phyloP scores from a whole-genome alignment of 2,329 filamentous ascomycete species.

The Colletotrichum agaves region DNA sequence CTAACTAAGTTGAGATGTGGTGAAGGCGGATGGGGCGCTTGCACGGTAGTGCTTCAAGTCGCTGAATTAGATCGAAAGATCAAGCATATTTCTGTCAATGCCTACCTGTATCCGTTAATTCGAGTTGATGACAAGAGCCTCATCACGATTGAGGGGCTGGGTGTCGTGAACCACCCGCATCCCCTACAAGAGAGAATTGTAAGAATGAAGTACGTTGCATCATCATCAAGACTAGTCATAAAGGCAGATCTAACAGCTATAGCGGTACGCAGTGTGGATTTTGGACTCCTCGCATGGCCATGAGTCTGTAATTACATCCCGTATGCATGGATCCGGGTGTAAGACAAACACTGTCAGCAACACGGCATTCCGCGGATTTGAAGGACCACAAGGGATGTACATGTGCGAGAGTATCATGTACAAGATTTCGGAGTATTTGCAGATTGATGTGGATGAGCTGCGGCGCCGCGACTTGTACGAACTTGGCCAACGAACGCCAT shows the following conservation, averaged over 20 bases:
- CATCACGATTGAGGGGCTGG: background rate
- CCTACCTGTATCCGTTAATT: background rate
- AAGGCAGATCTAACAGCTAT: background rate
- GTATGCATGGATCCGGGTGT: background rate
- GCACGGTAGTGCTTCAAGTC: background rate
- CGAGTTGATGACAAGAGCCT: background rate
- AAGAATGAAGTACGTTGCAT: background rate
- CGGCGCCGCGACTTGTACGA: background rate
- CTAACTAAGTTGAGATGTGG: slow-evolving; percentile 3
- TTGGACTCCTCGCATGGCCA: background rate
- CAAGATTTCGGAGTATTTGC: background rate
- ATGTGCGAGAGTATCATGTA: slow-evolving; percentile 6
- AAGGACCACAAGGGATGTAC: background rate
- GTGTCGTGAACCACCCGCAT: background rate
- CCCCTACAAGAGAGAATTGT: background rate
- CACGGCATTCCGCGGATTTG: slow-evolving; percentile 1
- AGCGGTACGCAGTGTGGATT: slow-evolving; percentile 8
- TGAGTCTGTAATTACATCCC: slow-evolving; percentile 1
- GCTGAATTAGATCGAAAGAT: background rate
- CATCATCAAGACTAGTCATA: background rate
- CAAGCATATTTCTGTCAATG: slow-evolving; percentile 6
- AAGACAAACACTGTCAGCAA: slow-evolving; percentile 13
- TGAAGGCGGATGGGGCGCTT: slow-evolving; percentile 1
- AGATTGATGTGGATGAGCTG: background rate
- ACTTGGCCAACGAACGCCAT: background rate